Conservation (phyloP, 2,329 filamentous ascomycete genomes). For the Penicillium sp. region DNA sequence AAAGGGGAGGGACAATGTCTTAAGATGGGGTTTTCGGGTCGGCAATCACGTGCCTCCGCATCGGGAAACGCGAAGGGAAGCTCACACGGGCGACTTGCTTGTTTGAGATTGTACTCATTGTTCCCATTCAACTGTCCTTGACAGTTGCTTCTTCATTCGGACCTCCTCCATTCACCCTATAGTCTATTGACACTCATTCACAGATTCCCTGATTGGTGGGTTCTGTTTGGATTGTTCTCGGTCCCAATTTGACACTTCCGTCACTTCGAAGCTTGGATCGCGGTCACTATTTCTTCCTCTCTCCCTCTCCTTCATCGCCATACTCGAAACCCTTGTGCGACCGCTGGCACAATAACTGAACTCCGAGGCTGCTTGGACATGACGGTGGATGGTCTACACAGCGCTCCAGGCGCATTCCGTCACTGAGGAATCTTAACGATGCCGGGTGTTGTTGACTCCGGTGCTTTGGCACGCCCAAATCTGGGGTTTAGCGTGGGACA, state of each 20-base stretch:
- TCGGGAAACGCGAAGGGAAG: constrained; percentile 22
- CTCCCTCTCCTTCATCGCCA: neutral
- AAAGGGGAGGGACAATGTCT: constrained; percentile 12
- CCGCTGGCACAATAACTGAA: constrained; percentile 3
- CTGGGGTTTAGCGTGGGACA: constrained; percentile 65
- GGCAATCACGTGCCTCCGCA: constrained; percentile 26
- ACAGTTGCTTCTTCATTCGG: neutral
- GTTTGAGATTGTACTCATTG: neutral
- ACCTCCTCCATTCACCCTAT: neutral
- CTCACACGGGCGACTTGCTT: constrained; percentile 7
- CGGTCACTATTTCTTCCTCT: neutral
- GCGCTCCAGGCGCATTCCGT: constrained; percentile 41
- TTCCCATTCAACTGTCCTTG: neutral
- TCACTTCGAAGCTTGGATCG: neutral
- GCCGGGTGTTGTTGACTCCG: constrained; percentile 42
- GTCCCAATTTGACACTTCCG: neutral
- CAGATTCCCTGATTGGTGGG: no score
- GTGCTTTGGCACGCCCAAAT: constrained; percentile 29
- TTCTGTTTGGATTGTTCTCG: no score
- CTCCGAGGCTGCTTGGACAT: constrained; percentile 36
- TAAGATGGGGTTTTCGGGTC: constrained; percentile 21
- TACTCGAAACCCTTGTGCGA: neutral
- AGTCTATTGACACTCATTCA: neutral
- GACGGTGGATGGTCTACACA: constrained; percentile 37
- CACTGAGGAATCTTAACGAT: constrained; percentile 40